Evolutionary conservation across 2,329 filamentous ascomycete genomes (phyloP), one percentile per base, ranked within the genome.

Genomic region (Esteya vermicola): DNA sequence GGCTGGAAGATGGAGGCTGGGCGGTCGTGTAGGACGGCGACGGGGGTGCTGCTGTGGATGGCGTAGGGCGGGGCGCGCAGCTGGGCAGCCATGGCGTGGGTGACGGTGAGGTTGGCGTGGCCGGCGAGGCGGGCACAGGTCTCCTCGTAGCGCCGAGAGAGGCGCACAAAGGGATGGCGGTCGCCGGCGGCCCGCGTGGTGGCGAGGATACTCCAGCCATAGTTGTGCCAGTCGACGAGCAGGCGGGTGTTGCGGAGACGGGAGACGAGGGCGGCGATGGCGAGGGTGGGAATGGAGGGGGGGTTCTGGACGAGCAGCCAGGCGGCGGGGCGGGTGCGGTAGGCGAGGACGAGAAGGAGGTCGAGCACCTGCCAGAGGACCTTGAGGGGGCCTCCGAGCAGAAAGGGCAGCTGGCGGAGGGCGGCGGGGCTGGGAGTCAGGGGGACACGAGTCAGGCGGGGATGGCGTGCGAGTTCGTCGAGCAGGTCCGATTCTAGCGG

Each of bases 201-300:
- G 6, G 72, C 82, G 4, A 98, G 74, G 50, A 98, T 93, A 9
- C 85, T 89, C 68, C 89, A 94, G 50, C 89, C 91, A 59, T 95
- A 96, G 60, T 98, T 98, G 65, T 98, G 91, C 91, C 91, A 98
- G 64, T 98, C 91, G 41, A 96, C 82, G 45, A 96, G 69, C 4
- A 98, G 70, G 42, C 75, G 74, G 30, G 84, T 93, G 50, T 84
- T 80, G 37, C 91, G 79, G 38, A 93, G 57, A 49, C 78, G 72
- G 51, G 83, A 84, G 36, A 85, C 68, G 4, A 88, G 45, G 19
- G 78, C 67, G 14, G 85, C 81, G 28, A 95, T 65, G 38, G 80
- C 73, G 19, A 98, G 72, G 1, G 86, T 93, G 0, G 91, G 91
- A 43, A 96, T 94, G 0, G 89, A 91, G 1, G 91, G 91, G 7